phyloP scores from a whole-genome alignment of 148 eudicot genomes.

The Limonium bicolor region DNA sequence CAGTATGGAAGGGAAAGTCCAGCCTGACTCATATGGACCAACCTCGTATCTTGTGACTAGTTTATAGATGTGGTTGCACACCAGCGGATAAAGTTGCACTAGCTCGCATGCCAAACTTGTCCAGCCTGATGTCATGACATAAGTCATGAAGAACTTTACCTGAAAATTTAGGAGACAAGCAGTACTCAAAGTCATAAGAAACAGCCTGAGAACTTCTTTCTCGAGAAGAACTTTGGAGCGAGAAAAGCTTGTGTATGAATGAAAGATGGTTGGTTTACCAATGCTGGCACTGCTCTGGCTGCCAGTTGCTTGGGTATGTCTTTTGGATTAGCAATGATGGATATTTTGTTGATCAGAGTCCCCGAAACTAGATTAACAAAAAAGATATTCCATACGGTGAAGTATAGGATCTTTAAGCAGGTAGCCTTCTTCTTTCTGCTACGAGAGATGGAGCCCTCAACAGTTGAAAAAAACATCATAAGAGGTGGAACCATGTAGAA shows the following conservation, averaged over 20 bases:
- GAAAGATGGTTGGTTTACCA: too few species aligned
- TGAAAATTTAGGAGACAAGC: conserved; percentile 15
- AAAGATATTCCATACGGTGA: conserved; percentile 83
- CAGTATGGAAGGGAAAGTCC: conserved; percentile 86
- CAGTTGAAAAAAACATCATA: conserved; percentile 61
- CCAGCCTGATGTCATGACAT: conserved; percentile 91
- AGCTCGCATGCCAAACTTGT: conserved; percentile 78
- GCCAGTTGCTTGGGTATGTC: conserved; percentile 44
- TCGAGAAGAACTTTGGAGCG: too few species aligned
- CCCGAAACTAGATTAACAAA: conserved; percentile 64
- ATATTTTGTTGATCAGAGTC: conserved; percentile 36
- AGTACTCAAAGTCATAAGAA: neutral
- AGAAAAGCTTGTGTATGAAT: too few species aligned
- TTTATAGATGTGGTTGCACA: conserved; percentile 37
- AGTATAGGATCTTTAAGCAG: conserved; percentile 54
- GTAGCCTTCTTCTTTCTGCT: conserved; percentile 79
- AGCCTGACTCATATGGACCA: conserved; percentile 31
- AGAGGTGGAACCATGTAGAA: conserved; percentile 53
- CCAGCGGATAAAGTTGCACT: conserved; percentile 62
- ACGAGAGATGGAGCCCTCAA: conserved; percentile 83
- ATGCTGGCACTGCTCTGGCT: conserved; percentile 58
- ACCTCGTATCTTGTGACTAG: conserved; percentile 34
- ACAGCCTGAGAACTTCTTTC: neutral
- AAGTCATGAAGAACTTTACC: conserved; percentile 81
- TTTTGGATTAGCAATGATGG: conserved; percentile 23